These are phyloP conservation scores for Phytopythium boreale DNA, from an alignment of 352 stramenopile genomes.

Conservation along the genomic window DNA sequence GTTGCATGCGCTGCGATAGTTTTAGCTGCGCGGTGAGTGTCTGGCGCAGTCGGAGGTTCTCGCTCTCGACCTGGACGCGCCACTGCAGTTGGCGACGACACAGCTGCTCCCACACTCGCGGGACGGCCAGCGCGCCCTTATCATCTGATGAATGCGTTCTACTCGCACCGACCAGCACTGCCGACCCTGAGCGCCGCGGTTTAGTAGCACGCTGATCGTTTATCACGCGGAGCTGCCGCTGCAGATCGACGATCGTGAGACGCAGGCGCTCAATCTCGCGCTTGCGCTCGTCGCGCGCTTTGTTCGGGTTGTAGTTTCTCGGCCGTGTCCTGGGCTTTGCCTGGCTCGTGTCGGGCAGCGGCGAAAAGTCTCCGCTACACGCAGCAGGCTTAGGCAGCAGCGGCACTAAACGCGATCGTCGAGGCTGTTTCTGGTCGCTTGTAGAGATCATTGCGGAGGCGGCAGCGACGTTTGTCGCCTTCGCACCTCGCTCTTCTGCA, in stretches of 20 bases:
- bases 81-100: conserved; percentile 14
- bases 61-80: conserved; percentile 15
- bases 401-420: background rate
- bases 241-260: conserved; percentile 12
- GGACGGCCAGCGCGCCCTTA: background rate
- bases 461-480: too few species aligned
- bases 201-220: background rate
- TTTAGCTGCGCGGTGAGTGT: conserved; percentile 21
- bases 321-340: conserved; percentile 8
- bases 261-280: conserved; percentile 21
- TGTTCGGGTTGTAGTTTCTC: conserved; percentile 25
- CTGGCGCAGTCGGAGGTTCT: conserved; percentile 23
- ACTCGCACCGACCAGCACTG: background rate
- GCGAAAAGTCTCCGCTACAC: too few species aligned
- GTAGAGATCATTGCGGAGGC: too few species aligned
- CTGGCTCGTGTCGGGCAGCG: background rate
- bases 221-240: conserved; percentile 15
- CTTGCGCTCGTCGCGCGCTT: conserved; percentile 20
- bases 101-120: conserved; percentile 20
- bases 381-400: background rate
- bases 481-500: background rate
- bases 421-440: background rate
- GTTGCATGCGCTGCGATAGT: conserved; percentile 19
- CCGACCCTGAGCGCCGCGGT: too few species aligned
- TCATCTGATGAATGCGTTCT: background rate